Evolutionary conservation across 108 stramenopile species (phyloP), one percentile per base, ranked within the genome.

Genomic region (Poteriospumella lacustris): DNA sequence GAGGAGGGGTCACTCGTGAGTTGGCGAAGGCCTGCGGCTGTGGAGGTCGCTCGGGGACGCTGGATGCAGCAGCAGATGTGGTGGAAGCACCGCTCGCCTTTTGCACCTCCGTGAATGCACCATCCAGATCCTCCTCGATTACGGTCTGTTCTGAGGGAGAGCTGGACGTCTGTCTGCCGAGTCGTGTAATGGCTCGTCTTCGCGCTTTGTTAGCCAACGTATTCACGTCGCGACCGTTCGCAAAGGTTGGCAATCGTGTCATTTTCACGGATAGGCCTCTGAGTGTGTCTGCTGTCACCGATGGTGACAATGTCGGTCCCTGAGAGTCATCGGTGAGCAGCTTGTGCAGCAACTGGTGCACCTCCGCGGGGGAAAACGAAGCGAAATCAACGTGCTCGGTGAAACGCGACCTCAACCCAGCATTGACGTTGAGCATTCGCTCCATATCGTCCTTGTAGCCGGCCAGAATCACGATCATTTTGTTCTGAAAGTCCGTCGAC

Each of bases 381-480:
- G 44, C 80, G 42, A 83, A 83, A 80, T 79, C 76, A 34, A 83
- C 2, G 24, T 64, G 80, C 39, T 81, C 78, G 3, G 59, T 52
- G 58, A 83, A 79, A 29, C 82, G 76, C 36, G 77, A 78, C 1
- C 80, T 62, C 2, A 83, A 78, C 1, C 82, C 82, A 29, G 76
- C 68, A 38, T 83, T 83, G 42, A 75, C 59, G 76, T 43, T 19
- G n/a, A 83, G 77, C 33, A 83, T 64, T 39, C 9, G 68, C 24
- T 83, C 82, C 42, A 83, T 83, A n/a, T 83, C 80, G 29, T 24
- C 62, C 1, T 5, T 75, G 68, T 83, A 83, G 26, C 82, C 82
- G 0, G 82, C 82, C 24, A 83, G 39, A 15, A 83, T 77, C 1
- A 81, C 80, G n/a, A 83, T 80, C 70, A 84, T 41, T 29, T 83